phyloP scores from a whole-genome alignment of 1,284 basidiomycete genomes.

The Boletus calvinii region DNA sequence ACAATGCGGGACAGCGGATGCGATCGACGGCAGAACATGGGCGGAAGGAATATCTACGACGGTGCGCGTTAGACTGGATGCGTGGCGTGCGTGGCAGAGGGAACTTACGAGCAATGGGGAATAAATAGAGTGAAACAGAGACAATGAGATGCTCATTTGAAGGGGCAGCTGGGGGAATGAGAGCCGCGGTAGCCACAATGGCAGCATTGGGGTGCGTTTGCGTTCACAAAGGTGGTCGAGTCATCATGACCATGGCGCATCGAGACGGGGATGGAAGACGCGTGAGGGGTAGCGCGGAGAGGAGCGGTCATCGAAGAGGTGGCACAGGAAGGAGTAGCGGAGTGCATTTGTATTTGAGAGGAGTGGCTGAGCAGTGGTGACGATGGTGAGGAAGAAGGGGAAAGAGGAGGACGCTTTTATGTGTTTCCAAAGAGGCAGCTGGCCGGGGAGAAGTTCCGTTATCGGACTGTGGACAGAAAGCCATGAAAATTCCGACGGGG shows the following conservation, averaged over 20 bases:
- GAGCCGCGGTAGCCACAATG: constrained; percentile 70
- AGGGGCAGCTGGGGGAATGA: constrained; percentile 68
- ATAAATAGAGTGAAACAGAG: constrained; percentile 29
- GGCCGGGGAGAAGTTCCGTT: constrained; percentile 36
- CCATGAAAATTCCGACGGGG: constrained; percentile 37
- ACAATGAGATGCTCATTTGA: constrained; percentile 36
- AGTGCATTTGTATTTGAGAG: constrained; percentile 22
- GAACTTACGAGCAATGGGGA: constrained; percentile 25
- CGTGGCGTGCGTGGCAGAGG: not conserved
- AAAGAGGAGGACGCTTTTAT: constrained; percentile 27
- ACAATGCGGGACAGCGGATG: constrained; percentile 32
- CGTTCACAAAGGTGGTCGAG: constrained; percentile 26
- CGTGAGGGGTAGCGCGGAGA: constrained; percentile 14
- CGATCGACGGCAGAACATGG: constrained; percentile 35
- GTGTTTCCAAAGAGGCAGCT: constrained; percentile 29
- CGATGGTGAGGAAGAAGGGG: not conserved
- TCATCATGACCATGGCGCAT: constrained; percentile 22
- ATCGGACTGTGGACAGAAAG: constrained; percentile 36
- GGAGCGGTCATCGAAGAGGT: constrained; percentile 10
- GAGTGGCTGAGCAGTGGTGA: not conserved
- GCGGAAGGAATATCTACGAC: constrained; percentile 14
- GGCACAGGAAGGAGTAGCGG: constrained; percentile 18
- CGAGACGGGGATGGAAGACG: constrained; percentile 22
- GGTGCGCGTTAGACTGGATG: not conserved
- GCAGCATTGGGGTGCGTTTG: constrained; percentile 68